Base-by-base conservation (phyloP, 441 rosid genomes). In the Viola pubescens region DNA sequence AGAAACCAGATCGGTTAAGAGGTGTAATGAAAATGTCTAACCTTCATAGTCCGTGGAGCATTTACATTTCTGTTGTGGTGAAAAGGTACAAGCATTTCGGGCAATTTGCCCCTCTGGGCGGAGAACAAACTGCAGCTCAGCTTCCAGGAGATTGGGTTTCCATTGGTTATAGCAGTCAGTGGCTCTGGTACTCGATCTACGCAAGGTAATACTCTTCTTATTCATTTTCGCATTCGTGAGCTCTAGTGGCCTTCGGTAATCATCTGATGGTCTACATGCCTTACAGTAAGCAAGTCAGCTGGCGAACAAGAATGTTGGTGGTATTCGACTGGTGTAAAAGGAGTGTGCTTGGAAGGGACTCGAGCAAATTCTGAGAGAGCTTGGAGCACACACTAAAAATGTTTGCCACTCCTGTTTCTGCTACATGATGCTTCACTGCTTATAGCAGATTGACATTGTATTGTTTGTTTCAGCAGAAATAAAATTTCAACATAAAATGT, bases 131-230 rank as follows among this genome's bases (percentile, higher is more conserved):
- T 12, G 88, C 88, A 8, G 83, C 84, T 3, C 83, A 85, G 59
- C 86, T 81, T 53, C 91, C 88, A 0, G 79, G 86, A 37, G 88
- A 85, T 49, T 81, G 84, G 84, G 76, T 85, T 50, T 85, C 91
- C 2, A 81, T 85, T 26, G 91, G 86, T 40, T 78, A 69, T 6
- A 77, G 84, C 51, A 37, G 71, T 12, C 91, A 79, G 64, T 82
- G 91, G 88, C 88, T 85, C 8, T 82, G 88, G 88, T 85, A 85
- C 62, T 79, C 91, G 7, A 75, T 82, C 60, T 85, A 85, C 62
- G 82, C 88, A 37, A 82, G 83, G 86, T 81, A 69, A 65, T 3
- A 37, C n/a, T 59, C 48, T 9, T 59, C 48, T 9, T 7, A 9
- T 11, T 52, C 10, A 14, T 37, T 0, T 10, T 40, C 55, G 8